Evolutionary conservation across 176 grass and related monocot species (phyloP).

Genomic region (Saccharum spontaneum): DNA sequence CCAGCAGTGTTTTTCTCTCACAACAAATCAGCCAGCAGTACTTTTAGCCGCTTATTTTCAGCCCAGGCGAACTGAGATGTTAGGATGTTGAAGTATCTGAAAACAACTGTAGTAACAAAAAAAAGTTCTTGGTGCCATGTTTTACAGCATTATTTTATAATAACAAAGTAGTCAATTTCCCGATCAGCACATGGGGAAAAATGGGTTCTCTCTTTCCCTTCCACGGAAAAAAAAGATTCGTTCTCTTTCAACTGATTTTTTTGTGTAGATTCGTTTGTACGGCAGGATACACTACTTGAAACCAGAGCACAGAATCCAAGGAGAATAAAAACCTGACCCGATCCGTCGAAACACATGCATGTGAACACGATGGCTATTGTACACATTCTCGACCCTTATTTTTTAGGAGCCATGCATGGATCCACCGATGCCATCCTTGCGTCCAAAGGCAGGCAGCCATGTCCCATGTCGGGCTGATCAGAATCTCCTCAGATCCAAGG

Average conservation of each 20-base stretch:
- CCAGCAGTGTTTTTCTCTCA: too few relatives aligned
- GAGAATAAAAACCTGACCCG: conserved; percentile 30
- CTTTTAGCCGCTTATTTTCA: too few relatives aligned
- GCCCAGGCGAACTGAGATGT: too few relatives aligned
- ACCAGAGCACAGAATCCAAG: conserved; percentile 32
- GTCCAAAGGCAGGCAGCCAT: conserved; percentile 28
- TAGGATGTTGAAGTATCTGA: background rate
- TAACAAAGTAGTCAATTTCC: too few relatives aligned
- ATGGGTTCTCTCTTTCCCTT: background rate
- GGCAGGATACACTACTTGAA: conserved; percentile 16
- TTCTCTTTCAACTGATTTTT: background rate
- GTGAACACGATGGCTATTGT: background rate
- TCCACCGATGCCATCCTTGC: conserved; percentile 35
- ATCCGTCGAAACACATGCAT: conserved; percentile 7
- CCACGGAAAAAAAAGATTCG: background rate
- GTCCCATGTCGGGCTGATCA: background rate
- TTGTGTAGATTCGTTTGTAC: conserved; percentile 22
- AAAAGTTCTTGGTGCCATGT: too few relatives aligned
- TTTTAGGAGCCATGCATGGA: too few relatives aligned
- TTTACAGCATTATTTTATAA: too few relatives aligned
- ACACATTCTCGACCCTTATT: too few relatives aligned
- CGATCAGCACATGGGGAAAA: background rate
- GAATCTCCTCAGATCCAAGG: conserved; percentile 47
- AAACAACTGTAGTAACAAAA: background rate
- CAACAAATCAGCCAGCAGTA: too few relatives aligned